These are phyloP conservation scores for Cryptococcus neoformans DNA, from an alignment of 1,284 basidiomycete genomes.

Conservation along the genomic window DNA sequence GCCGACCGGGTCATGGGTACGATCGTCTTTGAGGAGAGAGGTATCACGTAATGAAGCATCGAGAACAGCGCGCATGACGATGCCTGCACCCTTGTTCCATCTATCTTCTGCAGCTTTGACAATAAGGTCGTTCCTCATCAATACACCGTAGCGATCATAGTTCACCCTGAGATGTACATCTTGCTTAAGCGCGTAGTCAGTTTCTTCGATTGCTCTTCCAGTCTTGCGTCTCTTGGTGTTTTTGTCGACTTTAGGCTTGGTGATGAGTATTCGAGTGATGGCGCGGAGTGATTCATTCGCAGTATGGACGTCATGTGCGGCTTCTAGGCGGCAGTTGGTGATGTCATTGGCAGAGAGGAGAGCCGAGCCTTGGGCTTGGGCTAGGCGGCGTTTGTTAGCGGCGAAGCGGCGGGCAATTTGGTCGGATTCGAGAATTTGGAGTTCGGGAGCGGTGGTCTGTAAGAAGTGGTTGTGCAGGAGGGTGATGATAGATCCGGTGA, in stretches of 20 bases:
- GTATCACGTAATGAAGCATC: constrained; percentile 66
- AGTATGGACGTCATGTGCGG: constrained; percentile 36
- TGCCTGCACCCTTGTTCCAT: constrained; percentile 68
- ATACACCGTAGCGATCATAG: constrained; percentile 80
- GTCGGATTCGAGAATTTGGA: constrained; percentile 29
- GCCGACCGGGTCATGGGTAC: constrained; percentile 26
- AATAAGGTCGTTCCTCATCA: constrained; percentile 82
- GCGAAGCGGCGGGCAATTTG: constrained; percentile 26
- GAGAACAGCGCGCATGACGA: constrained; percentile 67
- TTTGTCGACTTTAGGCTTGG: constrained; percentile 22
- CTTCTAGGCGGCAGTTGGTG: constrained; percentile 33
- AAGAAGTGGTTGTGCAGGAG: constrained; percentile 29
- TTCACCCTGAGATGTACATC: constrained; percentile 57
- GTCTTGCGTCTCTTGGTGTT: constrained; percentile 22
- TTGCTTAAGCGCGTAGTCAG: constrained; percentile 26
- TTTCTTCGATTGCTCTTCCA: constrained; percentile 13
- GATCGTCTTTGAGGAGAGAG: constrained; percentile 52
- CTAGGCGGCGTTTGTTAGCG: constrained; percentile 25
- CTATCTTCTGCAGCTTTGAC: constrained; percentile 69
- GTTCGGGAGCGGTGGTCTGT: constrained; percentile 28
- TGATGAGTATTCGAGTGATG: constrained; percentile 24
- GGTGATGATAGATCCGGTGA: constrained; percentile 16
- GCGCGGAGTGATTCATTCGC: constrained; percentile 42
- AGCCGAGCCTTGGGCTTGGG: constrained; percentile 25
- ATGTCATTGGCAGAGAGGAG: constrained; percentile 48